Percentiles rank a stretch among this genome's conserved stretches.
Conservation (phyloP, 192 early-diverging fungal species). For the Coemansia nantahalensis region DNA sequence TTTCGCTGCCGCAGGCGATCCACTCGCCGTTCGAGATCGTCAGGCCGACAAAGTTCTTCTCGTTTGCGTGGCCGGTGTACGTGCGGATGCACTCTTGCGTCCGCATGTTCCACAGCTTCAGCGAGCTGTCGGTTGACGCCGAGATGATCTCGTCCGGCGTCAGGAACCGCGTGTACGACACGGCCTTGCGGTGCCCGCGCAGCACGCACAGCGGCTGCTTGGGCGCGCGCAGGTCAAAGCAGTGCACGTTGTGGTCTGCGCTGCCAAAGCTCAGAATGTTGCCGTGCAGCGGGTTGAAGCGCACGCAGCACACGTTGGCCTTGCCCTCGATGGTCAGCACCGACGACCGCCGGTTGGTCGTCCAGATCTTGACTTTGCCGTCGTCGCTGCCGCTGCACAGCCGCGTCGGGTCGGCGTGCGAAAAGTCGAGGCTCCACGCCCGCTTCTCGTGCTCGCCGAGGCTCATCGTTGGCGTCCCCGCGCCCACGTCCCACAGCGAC, state of each 20-base stretch:
- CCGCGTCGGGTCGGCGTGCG: constrained; percentile 67
- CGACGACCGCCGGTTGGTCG: constrained; percentile 66
- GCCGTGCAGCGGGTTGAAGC: constrained; percentile 77
- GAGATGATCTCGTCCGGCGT: constrained; percentile 78
- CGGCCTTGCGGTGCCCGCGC: constrained; percentile 88
- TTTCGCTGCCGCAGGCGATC: constrained; percentile 93
- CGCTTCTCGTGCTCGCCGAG: constrained; percentile 93
- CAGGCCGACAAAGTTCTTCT: constrained; percentile 97
- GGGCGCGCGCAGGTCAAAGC: constrained; percentile 82
- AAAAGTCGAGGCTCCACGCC: constrained; percentile 91
- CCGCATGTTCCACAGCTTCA: constrained; percentile 79
- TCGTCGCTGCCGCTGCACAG: constrained; percentile 93
- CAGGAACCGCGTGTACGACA: constrained; percentile 91
- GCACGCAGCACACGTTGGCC: constrained; percentile 91
- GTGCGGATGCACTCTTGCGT: constrained; percentile 62
- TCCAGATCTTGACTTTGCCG: constrained; percentile 91
- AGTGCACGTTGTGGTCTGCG: constrained; percentile 90
- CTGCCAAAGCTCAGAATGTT: constrained; percentile 85
- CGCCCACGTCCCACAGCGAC: constrained; percentile 80
- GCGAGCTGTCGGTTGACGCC: constrained; percentile 89
- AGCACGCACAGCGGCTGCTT: constrained; percentile 68
- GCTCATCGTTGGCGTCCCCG: constrained; percentile 58
- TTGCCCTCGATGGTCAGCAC: constrained; percentile 79
- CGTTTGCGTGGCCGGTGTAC: constrained; percentile 85
- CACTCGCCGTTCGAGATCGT: constrained; percentile 72